Evolutionary conservation across 345 rosid species (phyloP).

Genomic region (Populus euphratica): DNA sequence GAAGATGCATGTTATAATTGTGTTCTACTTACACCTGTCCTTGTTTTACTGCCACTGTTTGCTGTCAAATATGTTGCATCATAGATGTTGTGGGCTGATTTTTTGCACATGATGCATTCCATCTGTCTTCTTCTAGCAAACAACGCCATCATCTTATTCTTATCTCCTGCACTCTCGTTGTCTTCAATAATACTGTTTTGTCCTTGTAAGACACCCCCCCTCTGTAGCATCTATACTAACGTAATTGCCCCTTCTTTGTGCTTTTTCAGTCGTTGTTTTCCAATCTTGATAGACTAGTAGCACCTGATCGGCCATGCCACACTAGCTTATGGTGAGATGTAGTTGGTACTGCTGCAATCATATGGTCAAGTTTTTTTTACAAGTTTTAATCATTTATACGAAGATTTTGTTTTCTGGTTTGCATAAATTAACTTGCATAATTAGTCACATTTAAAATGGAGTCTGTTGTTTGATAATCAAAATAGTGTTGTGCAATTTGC

Average conservation of each 20-base stretch:
- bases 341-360: neutral
- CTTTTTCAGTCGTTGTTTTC: conserved; percentile 63
- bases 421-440: too few species aligned
- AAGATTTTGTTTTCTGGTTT: too few species aligned
- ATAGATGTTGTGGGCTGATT: too few species aligned
- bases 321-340: conserved; percentile 67
- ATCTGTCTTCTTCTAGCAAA: too few species aligned
- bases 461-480: too few species aligned
- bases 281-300: conserved; percentile 64
- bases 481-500: too few species aligned
- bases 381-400: too few species aligned
- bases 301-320: conserved; percentile 82
- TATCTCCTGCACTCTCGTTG: too few species aligned
- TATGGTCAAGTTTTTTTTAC: neutral
- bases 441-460: too few species aligned
- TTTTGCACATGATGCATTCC: too few species aligned
- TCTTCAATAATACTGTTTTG: neutral
- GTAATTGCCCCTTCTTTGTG: conserved; percentile 5
- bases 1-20: neutral
- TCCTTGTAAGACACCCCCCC: too few species aligned
- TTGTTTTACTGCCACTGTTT: neutral
- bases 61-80: neutral
- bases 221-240: conserved; percentile 2
- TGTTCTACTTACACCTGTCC: neutral
- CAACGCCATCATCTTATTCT: too few species aligned